Percentiles rank a stretch among this genome's conserved stretches.
phyloP scores from a whole-genome alignment of 1,139 yeast species.

The Suhomyces wounanorum region DNA sequence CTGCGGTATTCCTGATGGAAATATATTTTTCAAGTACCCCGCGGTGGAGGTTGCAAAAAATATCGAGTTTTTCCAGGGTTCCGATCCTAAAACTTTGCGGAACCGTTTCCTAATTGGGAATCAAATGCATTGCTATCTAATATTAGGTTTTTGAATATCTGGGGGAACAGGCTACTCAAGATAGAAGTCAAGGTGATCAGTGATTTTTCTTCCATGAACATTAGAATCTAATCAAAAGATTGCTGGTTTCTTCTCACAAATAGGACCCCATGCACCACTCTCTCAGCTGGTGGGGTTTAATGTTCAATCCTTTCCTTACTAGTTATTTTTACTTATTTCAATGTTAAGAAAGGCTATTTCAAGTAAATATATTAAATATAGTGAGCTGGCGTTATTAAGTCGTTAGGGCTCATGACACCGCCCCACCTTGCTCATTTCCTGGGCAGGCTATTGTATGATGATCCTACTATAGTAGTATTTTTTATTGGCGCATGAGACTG shows the following conservation, averaged over 20 bases:
- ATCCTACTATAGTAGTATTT: neutral
- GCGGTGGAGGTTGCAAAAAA: neutral
- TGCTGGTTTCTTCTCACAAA: no score
- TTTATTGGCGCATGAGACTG: neutral
- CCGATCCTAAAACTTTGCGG: neutral
- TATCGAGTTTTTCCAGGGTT: slow-evolving; percentile 1
- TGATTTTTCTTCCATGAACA: no score
- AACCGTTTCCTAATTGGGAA: neutral
- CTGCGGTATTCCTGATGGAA: neutral
- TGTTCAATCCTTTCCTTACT: neutral
- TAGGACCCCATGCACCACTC: no score
- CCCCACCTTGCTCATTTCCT: neutral
- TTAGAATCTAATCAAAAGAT: no score
- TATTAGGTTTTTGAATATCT: neutral
- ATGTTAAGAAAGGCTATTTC: neutral
- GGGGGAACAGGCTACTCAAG: neutral
- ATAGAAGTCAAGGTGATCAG: neutral
- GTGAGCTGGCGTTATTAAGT: neutral
- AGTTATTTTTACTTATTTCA: neutral
- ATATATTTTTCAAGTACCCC: slow-evolving; percentile 1
- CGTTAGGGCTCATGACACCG: neutral
- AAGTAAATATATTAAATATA: neutral
- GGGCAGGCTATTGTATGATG: neutral
- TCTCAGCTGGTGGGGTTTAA: no score
- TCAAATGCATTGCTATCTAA: neutral